Base-by-base conservation (phyloP, 805 yeast genomes). In the Metschnikowia kofuensis region DNA sequence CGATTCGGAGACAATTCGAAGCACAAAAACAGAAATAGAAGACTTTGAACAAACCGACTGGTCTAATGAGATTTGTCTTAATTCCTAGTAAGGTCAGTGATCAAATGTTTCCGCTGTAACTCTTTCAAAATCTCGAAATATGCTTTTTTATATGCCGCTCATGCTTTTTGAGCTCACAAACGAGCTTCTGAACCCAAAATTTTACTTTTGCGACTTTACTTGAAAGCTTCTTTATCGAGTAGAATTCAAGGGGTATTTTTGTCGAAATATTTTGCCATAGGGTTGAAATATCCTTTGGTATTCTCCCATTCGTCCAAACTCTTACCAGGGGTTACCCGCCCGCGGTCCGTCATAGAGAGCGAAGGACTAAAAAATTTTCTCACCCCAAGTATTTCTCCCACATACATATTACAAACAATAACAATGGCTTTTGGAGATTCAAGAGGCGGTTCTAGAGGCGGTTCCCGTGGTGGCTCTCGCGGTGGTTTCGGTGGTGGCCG, bases 371-470 rank as follows among this genome's bases (percentile, higher is more conserved):
- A 38, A 52, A 54, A 45, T 45, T 50, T 54, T 55, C 48, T 48
- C 54, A 37, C 42, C 7, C 41, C 38, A 31, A 29, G 35, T 43
- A 44, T 32, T 42, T 31, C 30, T 32, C 30, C 37, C 32, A 29
- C 37, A 14, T 32, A 16, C 37, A 38, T 32, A 38, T 48, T 34
- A 53, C 45, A 47, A 37, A 51, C 43, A 42, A 38, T 34, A 40
- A 53, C 42, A 53, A 56, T 56, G 60, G 60, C 57, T 45, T 56
- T 55, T 44, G 54, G 54, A 42, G 58, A 50, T 50, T 54, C 54
- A 50, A 56, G 60, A 56, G 60, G 60, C 44, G 59, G 59, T 41
- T 52, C 53, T 43, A 47, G 57, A 47, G 57, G 57, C 47, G 57
- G 56, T 35, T 40, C 53, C 34, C 53, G 56, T 41, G 57, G 57